phyloP scores from a whole-genome alignment of 164 flowering plant species.

The Piper betle region DNA sequence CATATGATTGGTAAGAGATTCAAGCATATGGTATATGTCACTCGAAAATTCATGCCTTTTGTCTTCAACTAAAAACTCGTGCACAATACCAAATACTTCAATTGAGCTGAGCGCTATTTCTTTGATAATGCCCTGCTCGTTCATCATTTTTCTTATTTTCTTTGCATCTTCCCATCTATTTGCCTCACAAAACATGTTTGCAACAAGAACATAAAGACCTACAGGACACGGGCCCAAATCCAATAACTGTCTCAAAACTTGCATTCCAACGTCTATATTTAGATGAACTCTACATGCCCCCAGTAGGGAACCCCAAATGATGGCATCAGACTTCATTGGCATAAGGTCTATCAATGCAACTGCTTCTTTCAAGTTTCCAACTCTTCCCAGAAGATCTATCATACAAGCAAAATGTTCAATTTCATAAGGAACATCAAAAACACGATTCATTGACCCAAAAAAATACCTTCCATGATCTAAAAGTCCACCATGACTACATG shows the following conservation, averaged over 20 bases:
- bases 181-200: conserved; percentile 40
- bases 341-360: conserved; percentile 24
- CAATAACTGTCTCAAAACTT: conserved; percentile 28
- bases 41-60: conserved; percentile 20
- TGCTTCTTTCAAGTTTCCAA: conserved; percentile 33
- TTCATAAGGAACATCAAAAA: conserved; percentile 18
- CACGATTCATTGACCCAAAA: conserved; percentile 23
- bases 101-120: conserved; percentile 32
- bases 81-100: conserved; percentile 23
- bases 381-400: conserved; percentile 45
- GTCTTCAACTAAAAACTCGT: conserved; percentile 38
- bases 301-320: conserved; percentile 46
- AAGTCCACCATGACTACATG: conserved; percentile 47
- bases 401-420: conserved; percentile 46
- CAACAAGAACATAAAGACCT: conserved; percentile 39
- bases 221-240: conserved; percentile 25
- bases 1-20: conserved; percentile 14
- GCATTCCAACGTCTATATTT: conserved; percentile 21
- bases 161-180: conserved; percentile 36
- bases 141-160: conserved; percentile 36
- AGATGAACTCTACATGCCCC: conserved; percentile 41
- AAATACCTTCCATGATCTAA: conserved; percentile 26
- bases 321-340: conserved; percentile 41
- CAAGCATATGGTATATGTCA: conserved; percentile 19
- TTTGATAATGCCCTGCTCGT: conserved; percentile 22